phyloP scores from a whole-genome alignment of 2,329 filamentous ascomycete species.

The Aspergillus japonicus region DNA sequence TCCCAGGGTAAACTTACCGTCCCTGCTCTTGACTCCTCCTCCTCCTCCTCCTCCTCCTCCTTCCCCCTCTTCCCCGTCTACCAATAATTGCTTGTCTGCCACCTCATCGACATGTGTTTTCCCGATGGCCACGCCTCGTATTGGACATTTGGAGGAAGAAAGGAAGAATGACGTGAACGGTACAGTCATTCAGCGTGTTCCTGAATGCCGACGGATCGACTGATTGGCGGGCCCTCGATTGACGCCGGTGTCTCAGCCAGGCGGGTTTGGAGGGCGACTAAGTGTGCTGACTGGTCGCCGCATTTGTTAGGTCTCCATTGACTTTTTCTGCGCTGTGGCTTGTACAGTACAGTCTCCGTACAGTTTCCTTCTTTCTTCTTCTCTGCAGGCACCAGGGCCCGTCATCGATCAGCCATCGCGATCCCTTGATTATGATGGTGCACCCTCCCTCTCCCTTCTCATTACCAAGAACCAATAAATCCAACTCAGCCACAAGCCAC shows the following conservation, averaged over 20 bases:
- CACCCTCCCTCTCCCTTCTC: not conserved
- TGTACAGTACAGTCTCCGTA: too few species aligned
- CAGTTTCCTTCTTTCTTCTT: not conserved
- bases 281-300: not conserved
- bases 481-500: not conserved
- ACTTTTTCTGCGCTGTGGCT: constrained; percentile 1
- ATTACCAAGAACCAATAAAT: not conserved
- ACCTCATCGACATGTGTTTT: not conserved
- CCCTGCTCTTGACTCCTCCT: not conserved
- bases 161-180: not conserved
- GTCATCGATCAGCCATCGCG: not conserved
- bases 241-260: constrained; percentile 5
- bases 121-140: not conserved
- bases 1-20: not conserved
- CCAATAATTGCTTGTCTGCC: not conserved
- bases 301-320: not conserved
- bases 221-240: constrained; percentile 4
- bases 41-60: not conserved
- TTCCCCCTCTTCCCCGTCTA: not conserved
- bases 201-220: not conserved
- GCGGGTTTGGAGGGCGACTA: not conserved
- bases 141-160: not conserved
- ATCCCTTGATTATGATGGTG: not conserved
- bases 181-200: not conserved
- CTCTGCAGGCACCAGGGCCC: constrained; percentile 1